Base-by-base conservation (phyloP, 345 rosid species). In the Crucihimalaya himalaica region DNA sequence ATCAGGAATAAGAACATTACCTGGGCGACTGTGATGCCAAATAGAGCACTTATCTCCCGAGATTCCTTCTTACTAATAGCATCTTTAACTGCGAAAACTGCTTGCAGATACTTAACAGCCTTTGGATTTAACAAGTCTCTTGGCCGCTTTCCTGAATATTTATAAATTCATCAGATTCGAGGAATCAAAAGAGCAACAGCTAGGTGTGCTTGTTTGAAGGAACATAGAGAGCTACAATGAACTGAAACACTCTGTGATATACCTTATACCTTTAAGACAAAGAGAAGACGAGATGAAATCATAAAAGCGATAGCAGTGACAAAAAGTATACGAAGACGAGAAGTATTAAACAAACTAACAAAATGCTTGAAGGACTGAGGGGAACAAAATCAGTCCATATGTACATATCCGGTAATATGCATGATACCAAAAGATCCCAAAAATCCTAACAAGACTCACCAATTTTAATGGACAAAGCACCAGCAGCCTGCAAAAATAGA, bases 121-220 rank as follows among this genome's bases (percentile, higher is more conserved):
- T 92, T 96, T 5, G 98, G 95, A 73, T 89, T 92, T 68, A 96
- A 76, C 81, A 96, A 86, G 83, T 96, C 98, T 80, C 99, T 88
- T 18, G 98, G 99, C 65, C 98, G 89, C 85, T 96, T 96, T 58
- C 99, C 98, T 96, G 87, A 56, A 66, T 60, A 63, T 78, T 35
- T 5, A 39, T 46, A 70, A 15, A 47, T 11, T 25, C 61, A 77
- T 64, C 39, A 77, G 62, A 63, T 28, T 62, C 39, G 13, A 56
- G 20, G 35, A 28, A 46, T 35, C 27, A 54, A 34, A 13, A 19
- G 70, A 54, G 60, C 2, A 63, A 28, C 25, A 46, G 5, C 19
- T 43, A 56, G 65, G 9, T 43, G 42, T 61, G 32, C 32, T 25
- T 19, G 18, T 61, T 61, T 32, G 5, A 53, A 16, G 57, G 58